Evolutionary conservation across 2,329 filamentous ascomycete species (phyloP), one percentile per base, ranked within the genome.

Genomic region (Karstenula rhodostoma): DNA sequence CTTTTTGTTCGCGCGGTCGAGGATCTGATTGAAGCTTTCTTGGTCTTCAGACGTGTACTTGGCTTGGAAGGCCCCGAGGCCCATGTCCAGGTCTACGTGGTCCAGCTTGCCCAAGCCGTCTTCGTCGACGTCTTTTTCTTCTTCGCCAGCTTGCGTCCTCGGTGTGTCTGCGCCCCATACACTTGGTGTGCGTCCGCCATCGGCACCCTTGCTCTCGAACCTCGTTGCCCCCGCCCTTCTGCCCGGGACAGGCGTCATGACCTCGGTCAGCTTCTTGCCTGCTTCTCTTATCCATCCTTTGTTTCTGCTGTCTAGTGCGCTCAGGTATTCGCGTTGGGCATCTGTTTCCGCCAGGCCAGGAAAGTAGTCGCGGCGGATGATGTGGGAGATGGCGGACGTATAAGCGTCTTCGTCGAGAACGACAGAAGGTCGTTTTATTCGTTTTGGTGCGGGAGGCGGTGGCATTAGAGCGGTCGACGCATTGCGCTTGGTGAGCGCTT

Each of bases 31-130:
- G 81, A 99, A 98, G 69, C 92, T 96, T 75, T 97, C 95, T 73
- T 98, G 98, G 76, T 99, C 95, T 78, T 99, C 95, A 72, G 93
- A 97, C 1, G 94, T 99, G 79, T 97, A 98, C 67, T 92, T 94
- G 3, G 91, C 86, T 74, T 99, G 95, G 71, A 97, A 99, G 1
- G 89, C 87, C 56, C 89, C 88, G 1, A 99, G 84, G 61, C 90
- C 93, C 83, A 98, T 88, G 68, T 89, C 90, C 44, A 89, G 88
- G 74, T 96, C 89, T 19, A 92, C 82, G 33, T 84, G 78, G 59
- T 81, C 80, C 56, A 80, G 80, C 59, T 79, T 81, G 53, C 79
- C 76, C 57, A 76, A 52, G 62, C 69, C 67, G 22, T 73, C 66
- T 0, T 72, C 71, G 23, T 52, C 56, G 2, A 60, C 52, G 10